Percentiles rank a stretch among this genome's conserved stretches.
phyloP scores from a whole-genome alignment of 148 eudicot species.

The Rhododendron griersonianum region DNA sequence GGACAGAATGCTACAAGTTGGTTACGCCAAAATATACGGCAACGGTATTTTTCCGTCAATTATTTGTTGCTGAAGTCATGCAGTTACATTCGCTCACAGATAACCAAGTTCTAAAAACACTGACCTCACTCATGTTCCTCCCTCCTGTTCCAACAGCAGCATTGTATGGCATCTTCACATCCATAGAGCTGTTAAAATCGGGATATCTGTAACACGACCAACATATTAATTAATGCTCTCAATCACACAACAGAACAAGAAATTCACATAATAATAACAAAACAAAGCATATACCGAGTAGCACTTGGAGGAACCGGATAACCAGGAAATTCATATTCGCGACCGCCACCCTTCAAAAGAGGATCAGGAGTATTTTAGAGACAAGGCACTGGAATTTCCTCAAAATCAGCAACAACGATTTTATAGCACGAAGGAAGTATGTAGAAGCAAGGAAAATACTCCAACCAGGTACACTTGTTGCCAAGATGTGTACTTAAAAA shows the following conservation, averaged over 20 bases:
- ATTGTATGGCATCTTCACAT: slow-evolving; percentile 28
- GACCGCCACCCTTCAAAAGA: slow-evolving; percentile 38
- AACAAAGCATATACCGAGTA: slow-evolving; percentile 32
- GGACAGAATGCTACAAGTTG: neutral
- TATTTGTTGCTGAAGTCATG: slow-evolving; percentile 15
- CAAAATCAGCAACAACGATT: neutral
- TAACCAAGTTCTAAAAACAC: slow-evolving; percentile 7
- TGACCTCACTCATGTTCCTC: slow-evolving; percentile 29
- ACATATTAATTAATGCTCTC: neutral
- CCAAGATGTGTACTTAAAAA: neutral
- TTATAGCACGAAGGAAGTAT: neutral
- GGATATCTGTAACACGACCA: slow-evolving; percentile 28
- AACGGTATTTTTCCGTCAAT: no score
- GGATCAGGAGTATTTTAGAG: slow-evolving; percentile 8
- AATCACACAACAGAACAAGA: neutral
- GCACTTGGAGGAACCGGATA: slow-evolving; percentile 47
- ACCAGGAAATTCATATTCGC: slow-evolving; percentile 36
- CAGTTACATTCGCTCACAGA: neutral
- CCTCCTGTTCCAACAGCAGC: slow-evolving; percentile 32
- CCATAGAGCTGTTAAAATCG: slow-evolving; percentile 28
- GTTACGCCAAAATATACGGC: neutral
- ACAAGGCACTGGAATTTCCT: neutral
- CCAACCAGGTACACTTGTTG: neutral
- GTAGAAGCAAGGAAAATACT: neutral
- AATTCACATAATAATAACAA: neutral